Conservation (phyloP, 2,329 filamentous ascomycete species). For the Fusarium sp. region DNA sequence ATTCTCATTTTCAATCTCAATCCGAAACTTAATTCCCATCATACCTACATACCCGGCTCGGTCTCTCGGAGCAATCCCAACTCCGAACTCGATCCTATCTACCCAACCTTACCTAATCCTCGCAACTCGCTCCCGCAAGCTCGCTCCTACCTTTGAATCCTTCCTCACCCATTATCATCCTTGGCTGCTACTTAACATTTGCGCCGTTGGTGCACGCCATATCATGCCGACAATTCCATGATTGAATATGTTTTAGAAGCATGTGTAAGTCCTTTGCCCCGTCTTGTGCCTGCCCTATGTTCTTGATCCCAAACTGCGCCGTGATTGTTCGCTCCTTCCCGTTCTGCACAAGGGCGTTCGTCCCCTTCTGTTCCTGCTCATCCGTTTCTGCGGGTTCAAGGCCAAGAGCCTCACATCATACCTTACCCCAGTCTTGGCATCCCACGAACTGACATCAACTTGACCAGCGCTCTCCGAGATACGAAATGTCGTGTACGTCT, state of each 20-base stretch:
- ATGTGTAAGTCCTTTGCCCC: conserved; percentile 53
- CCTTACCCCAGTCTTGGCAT: conserved; percentile 50
- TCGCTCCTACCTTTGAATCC: conserved; percentile 7
- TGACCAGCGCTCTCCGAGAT: conserved; percentile 60
- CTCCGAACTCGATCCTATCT: neutral
- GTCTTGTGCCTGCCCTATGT: conserved; percentile 9
- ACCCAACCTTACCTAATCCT: conserved; percentile 13
- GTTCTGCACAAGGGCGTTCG: conserved; percentile 18
- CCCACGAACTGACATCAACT: conserved; percentile 49
- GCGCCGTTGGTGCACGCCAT: conserved; percentile 48
- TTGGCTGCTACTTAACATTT: conserved; percentile 40
- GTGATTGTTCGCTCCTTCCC: conserved; percentile 13
- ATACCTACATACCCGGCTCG: too few relatives aligned
- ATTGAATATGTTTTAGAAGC: conserved; percentile 55
- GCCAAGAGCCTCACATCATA: conserved; percentile 46
- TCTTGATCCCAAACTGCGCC: neutral
- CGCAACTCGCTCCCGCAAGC: conserved; percentile 28
- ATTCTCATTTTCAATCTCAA: conserved; percentile 16
- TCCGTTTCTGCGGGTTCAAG: conserved; percentile 34
- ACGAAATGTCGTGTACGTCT: conserved; percentile 62
- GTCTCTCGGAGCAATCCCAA: neutral
- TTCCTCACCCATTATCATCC: conserved; percentile 1
- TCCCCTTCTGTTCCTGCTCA: conserved; percentile 27
- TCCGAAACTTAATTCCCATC: neutral
- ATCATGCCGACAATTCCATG: conserved; percentile 50